phyloP scores from a whole-genome alignment of 768 basidiomycete genomes.

The Psilocybe cubensis region DNA sequence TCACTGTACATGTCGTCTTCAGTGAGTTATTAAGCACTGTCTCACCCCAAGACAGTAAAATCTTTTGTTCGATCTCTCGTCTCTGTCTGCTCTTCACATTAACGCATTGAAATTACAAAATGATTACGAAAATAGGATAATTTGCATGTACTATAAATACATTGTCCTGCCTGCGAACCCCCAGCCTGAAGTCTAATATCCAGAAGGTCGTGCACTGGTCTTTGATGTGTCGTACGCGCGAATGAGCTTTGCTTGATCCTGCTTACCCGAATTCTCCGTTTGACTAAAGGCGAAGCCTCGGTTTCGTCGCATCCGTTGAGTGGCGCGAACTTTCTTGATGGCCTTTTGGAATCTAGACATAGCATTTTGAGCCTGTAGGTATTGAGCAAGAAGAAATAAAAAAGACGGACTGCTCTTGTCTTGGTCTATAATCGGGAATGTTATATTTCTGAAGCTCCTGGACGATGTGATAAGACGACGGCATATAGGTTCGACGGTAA shows the following conservation, averaged over 20 bases:
- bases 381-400: background rate
- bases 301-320: conserved; percentile 94
- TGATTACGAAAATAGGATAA: conserved; percentile 26
- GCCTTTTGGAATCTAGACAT: conserved; percentile 91
- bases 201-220: conserved; percentile 69
- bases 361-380: conserved; percentile 15
- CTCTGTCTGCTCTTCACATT: conserved; percentile 1
- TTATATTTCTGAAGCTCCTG: conserved; percentile 99
- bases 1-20: no score
- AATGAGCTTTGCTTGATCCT: conserved; percentile 88
- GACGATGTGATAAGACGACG: conserved; percentile 95
- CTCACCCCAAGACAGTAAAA: no score
- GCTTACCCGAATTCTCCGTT: conserved; percentile 82
- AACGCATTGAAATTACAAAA: conserved; percentile 17
- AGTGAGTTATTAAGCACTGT: no score
- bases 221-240: conserved; percentile 89
- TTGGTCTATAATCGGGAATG: conserved; percentile 93
- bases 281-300: conserved; percentile 99
- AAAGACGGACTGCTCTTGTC: conserved; percentile 89
- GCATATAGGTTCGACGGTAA: conserved; percentile 89
- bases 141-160: conserved; percentile 37
- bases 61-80: background rate
- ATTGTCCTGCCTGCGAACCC: conserved; percentile 29
- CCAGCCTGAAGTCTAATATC: conserved; percentile 54
- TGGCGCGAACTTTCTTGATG: conserved; percentile 99